These are phyloP conservation scores for Mycena chlorophos DNA, from an alignment of 768 basidiomycete species.

Conservation along the genomic window DNA sequence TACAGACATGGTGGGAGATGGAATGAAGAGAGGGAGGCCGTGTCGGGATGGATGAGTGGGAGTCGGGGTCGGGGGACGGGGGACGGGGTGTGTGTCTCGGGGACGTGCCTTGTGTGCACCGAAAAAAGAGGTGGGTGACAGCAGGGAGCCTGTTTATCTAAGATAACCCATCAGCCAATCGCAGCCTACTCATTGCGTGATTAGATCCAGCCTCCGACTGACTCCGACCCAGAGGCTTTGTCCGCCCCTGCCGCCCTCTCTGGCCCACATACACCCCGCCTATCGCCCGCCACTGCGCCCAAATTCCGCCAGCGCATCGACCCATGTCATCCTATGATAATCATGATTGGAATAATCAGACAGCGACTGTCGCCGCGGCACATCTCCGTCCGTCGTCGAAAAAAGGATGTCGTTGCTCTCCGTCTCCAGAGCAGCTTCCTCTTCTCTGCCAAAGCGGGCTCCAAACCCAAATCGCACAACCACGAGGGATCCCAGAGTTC, in stretches of 20 bases:
- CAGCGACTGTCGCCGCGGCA: not conserved
- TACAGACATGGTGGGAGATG: not conserved
- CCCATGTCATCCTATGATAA: not conserved
- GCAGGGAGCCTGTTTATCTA: constrained; percentile 8
- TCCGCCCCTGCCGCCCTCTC: not conserved
- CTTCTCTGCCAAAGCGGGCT: not conserved
- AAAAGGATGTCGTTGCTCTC: not conserved
- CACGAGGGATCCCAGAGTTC: not conserved
- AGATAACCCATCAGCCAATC: constrained; percentile 23
- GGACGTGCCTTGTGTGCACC: not conserved
- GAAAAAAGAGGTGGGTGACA: not conserved
- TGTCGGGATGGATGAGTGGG: not conserved
- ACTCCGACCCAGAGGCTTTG: not conserved
- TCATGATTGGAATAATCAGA: constrained; percentile 1
- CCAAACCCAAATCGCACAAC: not conserved
- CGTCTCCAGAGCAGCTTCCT: not conserved
- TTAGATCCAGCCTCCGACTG: not conserved
- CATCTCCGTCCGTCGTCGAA: not conserved
- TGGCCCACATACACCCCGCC: not conserved
- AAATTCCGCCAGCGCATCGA: not conserved
- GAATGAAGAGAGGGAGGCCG: not conserved
- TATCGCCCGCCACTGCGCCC: not conserved
- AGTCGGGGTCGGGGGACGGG: not conserved
- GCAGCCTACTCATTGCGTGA: not conserved
- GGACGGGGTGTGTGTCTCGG: not conserved